Conservation (phyloP, 768 basidiomycete species). For the Piloderma croceum region DNA sequence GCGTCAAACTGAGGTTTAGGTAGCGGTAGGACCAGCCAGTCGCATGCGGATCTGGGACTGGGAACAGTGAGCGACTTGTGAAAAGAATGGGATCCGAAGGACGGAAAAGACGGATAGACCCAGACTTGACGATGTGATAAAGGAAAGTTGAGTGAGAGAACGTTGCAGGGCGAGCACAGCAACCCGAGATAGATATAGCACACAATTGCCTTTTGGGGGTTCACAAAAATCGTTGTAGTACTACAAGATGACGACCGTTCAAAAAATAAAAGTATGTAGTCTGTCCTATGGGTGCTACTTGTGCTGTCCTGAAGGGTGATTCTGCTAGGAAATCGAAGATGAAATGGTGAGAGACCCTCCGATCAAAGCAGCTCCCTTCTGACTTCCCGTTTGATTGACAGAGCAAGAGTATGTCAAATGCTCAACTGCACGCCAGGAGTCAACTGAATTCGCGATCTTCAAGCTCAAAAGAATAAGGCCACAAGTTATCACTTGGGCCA, state of each 20-base stretch:
- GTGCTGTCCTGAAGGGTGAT: slow-evolving; percentile 15
- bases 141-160: slow-evolving; percentile 3
- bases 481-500: slow-evolving; percentile 94
- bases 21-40: slow-evolving; percentile 47
- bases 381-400: slow-evolving; percentile 32
- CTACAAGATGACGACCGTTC: slow-evolving; percentile 84
- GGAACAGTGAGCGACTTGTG: slow-evolving; percentile 22
- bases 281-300: too few relatives aligned
- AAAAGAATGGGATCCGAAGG: slow-evolving; percentile 8
- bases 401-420: slow-evolving; percentile 66
- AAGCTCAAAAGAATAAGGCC: slow-evolving; percentile 94
- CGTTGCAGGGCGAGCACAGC: slow-evolving; percentile 9
- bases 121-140: background rate
- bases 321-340: slow-evolving; percentile 83
- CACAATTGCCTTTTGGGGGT: too few relatives aligned
- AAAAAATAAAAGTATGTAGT: slow-evolving; percentile 72
- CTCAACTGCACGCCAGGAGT: slow-evolving; percentile 8
- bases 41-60: slow-evolving; percentile 30
- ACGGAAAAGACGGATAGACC: background rate
- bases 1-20: slow-evolving; percentile 16
- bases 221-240: too few relatives aligned
- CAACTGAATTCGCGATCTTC: slow-evolving; percentile 8
- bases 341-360: slow-evolving; percentile 68
- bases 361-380: slow-evolving; percentile 7
- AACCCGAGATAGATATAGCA: too few relatives aligned